Evolutionary conservation across 2,329 filamentous ascomycete species (phyloP).

Genomic region (Ophioceras dolichostomum): DNA sequence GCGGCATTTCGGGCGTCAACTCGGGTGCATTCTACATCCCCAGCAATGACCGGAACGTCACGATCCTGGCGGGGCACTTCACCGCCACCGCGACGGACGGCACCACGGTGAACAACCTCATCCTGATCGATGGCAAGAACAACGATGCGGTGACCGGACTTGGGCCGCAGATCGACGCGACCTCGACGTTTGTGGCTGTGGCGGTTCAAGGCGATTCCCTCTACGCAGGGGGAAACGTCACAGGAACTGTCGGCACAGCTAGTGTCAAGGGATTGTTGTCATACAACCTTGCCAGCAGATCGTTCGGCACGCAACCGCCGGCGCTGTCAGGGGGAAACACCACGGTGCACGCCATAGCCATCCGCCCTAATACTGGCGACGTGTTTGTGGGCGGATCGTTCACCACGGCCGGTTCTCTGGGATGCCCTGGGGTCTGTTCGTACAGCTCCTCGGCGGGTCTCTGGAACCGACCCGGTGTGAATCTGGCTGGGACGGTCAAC

Average conservation of each 20-base stretch:
- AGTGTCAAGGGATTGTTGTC: conserved; percentile 62
- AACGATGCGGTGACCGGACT: conserved; percentile 57
- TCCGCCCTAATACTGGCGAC: conserved; percentile 56
- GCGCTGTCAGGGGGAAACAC: conserved; percentile 57
- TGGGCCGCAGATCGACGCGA: conserved; percentile 48
- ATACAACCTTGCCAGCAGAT: conserved; percentile 59
- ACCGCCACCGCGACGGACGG: conserved; percentile 56
- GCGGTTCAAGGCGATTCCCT: conserved; percentile 54
- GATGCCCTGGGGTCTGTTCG: conserved; percentile 71
- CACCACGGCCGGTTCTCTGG: conserved; percentile 67
- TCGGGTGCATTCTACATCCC: conserved; percentile 62
- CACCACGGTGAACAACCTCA: conserved; percentile 63
- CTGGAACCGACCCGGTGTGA: conserved; percentile 70
- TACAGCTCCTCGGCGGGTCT: conserved; percentile 59
- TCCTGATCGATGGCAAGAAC: conserved; percentile 69
- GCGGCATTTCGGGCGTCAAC: conserved; percentile 53
- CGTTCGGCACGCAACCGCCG: conserved; percentile 62
- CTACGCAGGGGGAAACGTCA: conserved; percentile 72
- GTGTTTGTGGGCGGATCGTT: conserved; percentile 85
- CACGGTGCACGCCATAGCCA: conserved; percentile 64
- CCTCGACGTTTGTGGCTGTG: conserved; percentile 66
- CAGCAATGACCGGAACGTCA: conserved; percentile 59
- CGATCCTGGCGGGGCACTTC: conserved; percentile 82
- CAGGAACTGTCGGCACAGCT: conserved; percentile 52
- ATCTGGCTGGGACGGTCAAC: conserved; percentile 57